phyloP scores from a whole-genome alignment of 1,284 basidiomycete species.

The Puccinia horiana region DNA sequence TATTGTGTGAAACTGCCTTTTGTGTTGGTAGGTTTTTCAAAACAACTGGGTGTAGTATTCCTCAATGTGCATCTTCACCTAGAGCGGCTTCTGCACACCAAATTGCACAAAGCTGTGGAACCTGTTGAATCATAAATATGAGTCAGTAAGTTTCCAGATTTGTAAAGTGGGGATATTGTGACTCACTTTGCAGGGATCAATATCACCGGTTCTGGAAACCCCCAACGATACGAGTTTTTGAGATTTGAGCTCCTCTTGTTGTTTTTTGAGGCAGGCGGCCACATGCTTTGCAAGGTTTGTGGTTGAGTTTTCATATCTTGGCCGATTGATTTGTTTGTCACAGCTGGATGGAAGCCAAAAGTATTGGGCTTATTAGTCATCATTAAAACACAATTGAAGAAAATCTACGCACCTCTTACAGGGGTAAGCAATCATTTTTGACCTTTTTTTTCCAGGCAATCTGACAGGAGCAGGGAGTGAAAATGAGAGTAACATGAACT shows the following conservation, averaged over 20 bases:
- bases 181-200: constrained; percentile 7
- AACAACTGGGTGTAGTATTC: background rate
- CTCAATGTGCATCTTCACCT: background rate
- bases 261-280: background rate
- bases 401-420: background rate
- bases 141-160: background rate
- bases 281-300: constrained; percentile 17
- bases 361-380: background rate
- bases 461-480: background rate
- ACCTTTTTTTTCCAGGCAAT: background rate
- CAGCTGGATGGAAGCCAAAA: no score
- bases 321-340: background rate
- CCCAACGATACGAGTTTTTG: background rate
- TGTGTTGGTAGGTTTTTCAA: background rate
- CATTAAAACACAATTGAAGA: no score
- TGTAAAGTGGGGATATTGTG: background rate
- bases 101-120: constrained; percentile 17
- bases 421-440: background rate
- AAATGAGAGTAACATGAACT: background rate
- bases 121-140: background rate
- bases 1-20: background rate
- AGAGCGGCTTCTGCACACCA: constrained; percentile 10
- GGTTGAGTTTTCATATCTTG: background rate
- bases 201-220: background rate
- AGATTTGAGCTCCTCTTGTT: background rate